Evolutionary conservation across 495 filamentous ascomycete genomes (phyloP), one percentile per base, ranked within the genome.

Genomic region (Aspergillus kassunensis): DNA sequence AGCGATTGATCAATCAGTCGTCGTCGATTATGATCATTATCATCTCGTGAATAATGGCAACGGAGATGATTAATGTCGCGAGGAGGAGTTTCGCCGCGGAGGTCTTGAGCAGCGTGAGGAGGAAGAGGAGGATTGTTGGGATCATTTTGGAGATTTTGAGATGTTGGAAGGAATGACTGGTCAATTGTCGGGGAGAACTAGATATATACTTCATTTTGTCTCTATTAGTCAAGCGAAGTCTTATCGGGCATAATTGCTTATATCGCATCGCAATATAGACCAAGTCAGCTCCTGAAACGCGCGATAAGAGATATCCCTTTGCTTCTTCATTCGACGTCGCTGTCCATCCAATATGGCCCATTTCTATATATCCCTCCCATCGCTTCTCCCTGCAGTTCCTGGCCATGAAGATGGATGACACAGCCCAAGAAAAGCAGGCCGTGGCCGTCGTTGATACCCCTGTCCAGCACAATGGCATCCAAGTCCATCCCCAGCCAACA

Each of bases 401-500:
- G 2, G 16, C 6, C 9, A 56, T 56, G 35, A 27, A 53, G 20
- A 57, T 44, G 47, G 48, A 52, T 20, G 6, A 35, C 19, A 21
- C 25, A 10, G 30, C 36, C 29, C 21, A 13, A 7, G 52, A 59
- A 13, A 52, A 60, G n/a, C 12, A 16, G 1, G 39, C 49, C 1
- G 23, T 18, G 10, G n/a, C 23, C 7, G n/a, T 34, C 16, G 2
- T 35, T n/a, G 51, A 60, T 5, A 21, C 64, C 18, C 43, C 47
- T 9, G 48, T 57, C 35, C 46, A 59, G 11, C 63, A 62, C 15
- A 56, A 70, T 60, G 71, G 73, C 21, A 60, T 70, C 31, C 70
- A 60, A 43, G 47, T 75, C 21, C 70, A 72, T 65, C 80, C 80
- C 18, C 72, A 72, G 40, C 77, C 77, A 16, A 81, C 78, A 1